Evolutionary conservation across 139 green algal genomes (phyloP).

Genomic region (Chlamydomonas incerta): DNA sequence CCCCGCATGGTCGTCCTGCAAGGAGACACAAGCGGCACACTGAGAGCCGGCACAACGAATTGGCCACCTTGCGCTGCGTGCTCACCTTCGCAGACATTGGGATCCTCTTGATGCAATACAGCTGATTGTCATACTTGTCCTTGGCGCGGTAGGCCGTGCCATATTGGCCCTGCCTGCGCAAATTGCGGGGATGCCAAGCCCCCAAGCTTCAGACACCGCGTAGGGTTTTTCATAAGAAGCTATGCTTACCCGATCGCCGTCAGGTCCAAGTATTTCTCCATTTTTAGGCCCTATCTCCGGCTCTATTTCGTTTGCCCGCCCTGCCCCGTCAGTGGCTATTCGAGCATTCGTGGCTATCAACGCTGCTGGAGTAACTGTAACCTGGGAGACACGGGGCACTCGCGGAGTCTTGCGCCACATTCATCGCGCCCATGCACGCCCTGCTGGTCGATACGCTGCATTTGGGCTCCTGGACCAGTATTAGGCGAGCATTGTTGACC

Average conservation of each 20-base stretch:
- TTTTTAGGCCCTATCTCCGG: neutral
- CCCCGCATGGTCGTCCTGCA: constrained; percentile 58
- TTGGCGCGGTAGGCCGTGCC: constrained; percentile 52
- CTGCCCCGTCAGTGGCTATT: too few relatives aligned
- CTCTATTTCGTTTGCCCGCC: too few relatives aligned
- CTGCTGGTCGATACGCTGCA: too few relatives aligned
- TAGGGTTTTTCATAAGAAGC: too few relatives aligned
- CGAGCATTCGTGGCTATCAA: too few relatives aligned
- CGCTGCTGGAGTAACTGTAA: too few relatives aligned
- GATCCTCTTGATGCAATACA: constrained; percentile 73
- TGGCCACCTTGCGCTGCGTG: neutral
- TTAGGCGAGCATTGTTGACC: neutral
- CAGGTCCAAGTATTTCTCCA: constrained; percentile 36
- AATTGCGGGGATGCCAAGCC: too few relatives aligned
- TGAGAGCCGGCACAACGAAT: neutral
- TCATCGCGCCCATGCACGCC: too few relatives aligned
- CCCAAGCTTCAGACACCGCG: too few relatives aligned
- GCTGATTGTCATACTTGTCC: constrained; percentile 48
- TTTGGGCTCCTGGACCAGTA: too few relatives aligned
- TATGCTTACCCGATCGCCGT: constrained; percentile 22
- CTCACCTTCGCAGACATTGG: constrained; percentile 59
- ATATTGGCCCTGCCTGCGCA: constrained; percentile 42
- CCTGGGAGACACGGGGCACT: too few relatives aligned
- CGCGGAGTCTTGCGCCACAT: too few relatives aligned
- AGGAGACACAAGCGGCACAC: neutral